Evolutionary conservation across 805 yeast genomes (phyloP).

Genomic region (Kazachstania kunashirensis): DNA sequence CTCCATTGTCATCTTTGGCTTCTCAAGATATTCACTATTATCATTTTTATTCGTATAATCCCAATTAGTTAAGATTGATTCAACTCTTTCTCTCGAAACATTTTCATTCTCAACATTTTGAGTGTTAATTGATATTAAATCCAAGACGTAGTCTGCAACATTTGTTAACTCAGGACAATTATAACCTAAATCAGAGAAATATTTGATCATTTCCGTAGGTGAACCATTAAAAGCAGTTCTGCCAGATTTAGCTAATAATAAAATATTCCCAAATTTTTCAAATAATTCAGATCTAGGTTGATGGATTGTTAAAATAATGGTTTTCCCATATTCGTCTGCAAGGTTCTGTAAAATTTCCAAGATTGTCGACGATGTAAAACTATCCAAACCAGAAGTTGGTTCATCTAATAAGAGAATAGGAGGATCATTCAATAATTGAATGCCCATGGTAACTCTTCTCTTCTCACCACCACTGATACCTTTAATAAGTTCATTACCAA

Average conservation of each 20-base stretch:
- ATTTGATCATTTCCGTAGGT: slow-evolving; percentile 35
- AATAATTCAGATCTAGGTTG: slow-evolving; percentile 71
- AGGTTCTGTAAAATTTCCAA: slow-evolving; percentile 48
- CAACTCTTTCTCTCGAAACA: slow-evolving; percentile 34
- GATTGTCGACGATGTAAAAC: slow-evolving; percentile 65
- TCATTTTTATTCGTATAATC: background rate
- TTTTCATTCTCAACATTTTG: slow-evolving; percentile 36
- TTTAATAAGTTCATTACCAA: slow-evolving; percentile 50
- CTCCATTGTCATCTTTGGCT: slow-evolving; percentile 10
- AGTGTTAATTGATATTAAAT: slow-evolving; percentile 51
- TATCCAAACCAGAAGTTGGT: slow-evolving; percentile 83
- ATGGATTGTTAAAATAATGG: slow-evolving; percentile 70
- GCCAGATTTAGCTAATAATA: slow-evolving; percentile 67
- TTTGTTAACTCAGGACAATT: slow-evolving; percentile 53
- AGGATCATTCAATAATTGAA: slow-evolving; percentile 66
- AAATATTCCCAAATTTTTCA: slow-evolving; percentile 55
- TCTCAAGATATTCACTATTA: background rate
- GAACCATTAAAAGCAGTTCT: slow-evolving; percentile 58
- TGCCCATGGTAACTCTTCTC: slow-evolving; percentile 72
- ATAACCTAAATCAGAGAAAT: slow-evolving; percentile 43
- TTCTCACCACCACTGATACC: slow-evolving; percentile 89
- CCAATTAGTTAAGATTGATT: slow-evolving; percentile 34
- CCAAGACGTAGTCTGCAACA: slow-evolving; percentile 67
- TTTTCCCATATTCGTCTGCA: slow-evolving; percentile 46
- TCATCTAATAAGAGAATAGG: slow-evolving; percentile 69